Evolutionary conservation across 805 yeast species (phyloP).

Genomic region (Yueomyces sinensis): DNA sequence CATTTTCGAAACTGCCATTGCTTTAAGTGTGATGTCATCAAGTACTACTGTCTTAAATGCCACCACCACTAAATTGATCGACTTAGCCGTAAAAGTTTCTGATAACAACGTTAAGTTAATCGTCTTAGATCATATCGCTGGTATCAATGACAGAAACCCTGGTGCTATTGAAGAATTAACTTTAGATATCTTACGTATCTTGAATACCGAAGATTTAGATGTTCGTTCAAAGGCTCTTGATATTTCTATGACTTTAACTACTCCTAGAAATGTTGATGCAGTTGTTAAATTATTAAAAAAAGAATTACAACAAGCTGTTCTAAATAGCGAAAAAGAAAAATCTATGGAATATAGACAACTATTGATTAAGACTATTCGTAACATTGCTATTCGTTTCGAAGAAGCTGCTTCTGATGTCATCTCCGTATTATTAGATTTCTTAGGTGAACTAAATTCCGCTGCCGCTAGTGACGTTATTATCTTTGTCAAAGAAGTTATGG

Average conservation of each 20-base stretch:
- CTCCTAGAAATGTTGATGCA: slow-evolving; percentile 81
- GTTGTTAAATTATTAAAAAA: slow-evolving; percentile 85
- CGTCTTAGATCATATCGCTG: slow-evolving; percentile 74
- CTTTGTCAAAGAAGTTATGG: slow-evolving; percentile 91
- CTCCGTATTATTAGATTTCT: slow-evolving; percentile 72
- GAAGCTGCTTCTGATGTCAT: slow-evolving; percentile 90
- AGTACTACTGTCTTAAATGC: slow-evolving; percentile 55
- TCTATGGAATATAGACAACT: slow-evolving; percentile 78
- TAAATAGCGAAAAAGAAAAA: slow-evolving; percentile 58
- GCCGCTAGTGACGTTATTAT: slow-evolving; percentile 83
- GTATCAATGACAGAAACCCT: slow-evolving; percentile 58
- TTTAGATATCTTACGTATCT: slow-evolving; percentile 73
- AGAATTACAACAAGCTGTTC: slow-evolving; percentile 67
- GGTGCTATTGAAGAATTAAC: slow-evolving; percentile 76
- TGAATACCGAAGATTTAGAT: slow-evolving; percentile 80
- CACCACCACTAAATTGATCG: slow-evolving; percentile 79
- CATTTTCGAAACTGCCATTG: slow-evolving; percentile 81
- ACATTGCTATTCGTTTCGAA: slow-evolving; percentile 73
- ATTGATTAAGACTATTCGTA: slow-evolving; percentile 77
- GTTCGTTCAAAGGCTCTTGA: slow-evolving; percentile 82
- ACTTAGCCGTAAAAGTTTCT: slow-evolving; percentile 81
- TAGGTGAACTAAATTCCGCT: slow-evolving; percentile 69
- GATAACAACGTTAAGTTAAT: slow-evolving; percentile 91
- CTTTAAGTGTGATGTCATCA: slow-evolving; percentile 48
- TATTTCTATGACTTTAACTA: slow-evolving; percentile 66